Evolutionary conservation across 192 early-diverging fungal genomes (phyloP), one percentile per base, ranked within the genome.

Genomic region (Gigaspora rosea): DNA sequence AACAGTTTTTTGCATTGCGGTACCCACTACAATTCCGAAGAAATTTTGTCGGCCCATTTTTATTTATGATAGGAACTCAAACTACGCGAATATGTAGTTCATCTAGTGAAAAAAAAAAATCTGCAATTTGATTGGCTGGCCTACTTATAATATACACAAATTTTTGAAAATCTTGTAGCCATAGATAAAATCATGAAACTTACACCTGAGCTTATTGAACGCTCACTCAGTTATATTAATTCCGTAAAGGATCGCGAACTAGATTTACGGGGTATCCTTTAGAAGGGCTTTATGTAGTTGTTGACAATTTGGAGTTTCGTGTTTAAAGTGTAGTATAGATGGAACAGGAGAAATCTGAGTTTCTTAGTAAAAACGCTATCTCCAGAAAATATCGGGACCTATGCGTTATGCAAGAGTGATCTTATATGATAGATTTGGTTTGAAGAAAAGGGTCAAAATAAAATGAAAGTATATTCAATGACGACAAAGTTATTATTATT

Each of bases 201-300:
- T 49, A 93, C 93, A 15, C 88, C 91, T 32, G 93, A 93, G 46
- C 82, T 95, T 58, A 86, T 95, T 61, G 64, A 84, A 61, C 84
- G 86, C 36, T 88, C 91, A 68, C 82, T 88, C 51, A 86, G 90
- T 36, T 92, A 86, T 72, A 86, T 97, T 48, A 98, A 99, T 82
- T 85, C 96, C 18, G 82, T 97, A 36, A 91, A 91, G 82, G 96
- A 97, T 83, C 85, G 94, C 61, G 95, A 96, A 83, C 88, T 99
- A 64, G 92, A 95, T 75, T 83, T 99, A 64, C 87, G 95, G 83
- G 92, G 93, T 95, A 88, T 77, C 79, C 59, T 69, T 67, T 76
- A 66, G 51, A 71, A 71, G 50, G 49, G 11, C 48, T 71, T 71
- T 12, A 20, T 16, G 12, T 35, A 41, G 62, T 64, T 64, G 32